These are phyloP conservation scores for Suhomyces sp. DNA, from an alignment of 805 yeast species.

Conservation along the genomic window DNA sequence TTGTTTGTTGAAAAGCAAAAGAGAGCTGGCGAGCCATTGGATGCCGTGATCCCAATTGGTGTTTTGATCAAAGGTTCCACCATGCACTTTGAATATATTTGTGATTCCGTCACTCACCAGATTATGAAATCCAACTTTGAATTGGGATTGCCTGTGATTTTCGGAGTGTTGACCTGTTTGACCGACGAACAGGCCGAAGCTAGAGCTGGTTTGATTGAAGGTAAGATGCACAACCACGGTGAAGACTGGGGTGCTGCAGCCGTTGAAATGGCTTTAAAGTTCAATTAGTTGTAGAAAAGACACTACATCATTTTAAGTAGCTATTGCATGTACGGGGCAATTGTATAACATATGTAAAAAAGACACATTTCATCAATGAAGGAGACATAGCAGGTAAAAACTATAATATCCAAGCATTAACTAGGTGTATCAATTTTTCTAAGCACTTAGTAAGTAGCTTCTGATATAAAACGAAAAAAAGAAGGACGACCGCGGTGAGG, in stretches of 20 bases:
- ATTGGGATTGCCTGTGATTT: slow-evolving; percentile 75
- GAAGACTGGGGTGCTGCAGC: slow-evolving; percentile 99
- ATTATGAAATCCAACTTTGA: slow-evolving; percentile 78
- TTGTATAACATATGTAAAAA: neutral
- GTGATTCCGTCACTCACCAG: slow-evolving; percentile 83
- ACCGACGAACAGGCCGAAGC: slow-evolving; percentile 92
- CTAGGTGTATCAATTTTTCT: neutral
- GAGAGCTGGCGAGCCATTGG: slow-evolving; percentile 49
- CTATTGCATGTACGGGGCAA: neutral
- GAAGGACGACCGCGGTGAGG: slow-evolving; percentile 19
- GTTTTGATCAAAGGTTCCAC: slow-evolving; percentile 94
- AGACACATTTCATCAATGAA: no score
- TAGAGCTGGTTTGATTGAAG: slow-evolving; percentile 79
- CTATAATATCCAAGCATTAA: no score
- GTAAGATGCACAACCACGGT: slow-evolving; percentile 92
- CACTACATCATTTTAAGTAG: neutral
- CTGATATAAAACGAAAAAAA: neutral
- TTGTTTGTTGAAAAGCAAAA: slow-evolving; percentile 46
- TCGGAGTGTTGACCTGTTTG: slow-evolving; percentile 89
- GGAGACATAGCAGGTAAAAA: no score
- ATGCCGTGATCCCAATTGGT: slow-evolving; percentile 92
- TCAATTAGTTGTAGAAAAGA: slow-evolving; percentile 12
- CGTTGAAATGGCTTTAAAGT: slow-evolving; percentile 74
- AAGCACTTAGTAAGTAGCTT: neutral
- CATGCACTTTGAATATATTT: slow-evolving; percentile 97